These are phyloP conservation scores for Hyphodiscus sp. DNA, from an alignment of 2,329 filamentous ascomycete species.

Conservation along the genomic window DNA sequence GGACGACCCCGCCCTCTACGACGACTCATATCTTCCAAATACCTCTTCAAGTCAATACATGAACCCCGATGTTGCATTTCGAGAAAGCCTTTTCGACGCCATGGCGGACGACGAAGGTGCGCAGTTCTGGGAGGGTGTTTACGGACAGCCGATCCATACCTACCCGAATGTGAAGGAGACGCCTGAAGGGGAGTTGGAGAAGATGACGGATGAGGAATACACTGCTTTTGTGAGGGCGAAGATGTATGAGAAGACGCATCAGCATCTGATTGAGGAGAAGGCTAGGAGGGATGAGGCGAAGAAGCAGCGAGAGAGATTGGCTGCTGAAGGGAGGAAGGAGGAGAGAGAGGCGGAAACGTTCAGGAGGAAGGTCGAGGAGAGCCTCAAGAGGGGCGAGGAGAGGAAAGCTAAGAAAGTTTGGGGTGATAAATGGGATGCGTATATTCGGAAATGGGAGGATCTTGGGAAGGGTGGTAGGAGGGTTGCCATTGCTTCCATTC, in stretches of 20 bases:
- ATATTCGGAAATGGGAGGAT: conserved; percentile 56
- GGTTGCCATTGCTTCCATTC: conserved; percentile 39
- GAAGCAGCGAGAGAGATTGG: conserved; percentile 39
- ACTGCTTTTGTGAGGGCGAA: conserved; percentile 73
- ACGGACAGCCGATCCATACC: conserved; percentile 86
- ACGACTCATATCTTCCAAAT: conserved; percentile 35
- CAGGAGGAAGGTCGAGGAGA: conserved; percentile 61
- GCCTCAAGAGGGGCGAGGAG: conserved; percentile 59
- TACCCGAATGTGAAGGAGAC: conserved; percentile 49
- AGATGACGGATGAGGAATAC: conserved; percentile 92
- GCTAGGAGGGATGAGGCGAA: conserved; percentile 52
- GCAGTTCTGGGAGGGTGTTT: conserved; percentile 92
- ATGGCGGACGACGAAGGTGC: conserved; percentile 96
- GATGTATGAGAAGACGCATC: conserved; percentile 96
- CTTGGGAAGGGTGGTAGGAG: conserved; percentile 34
- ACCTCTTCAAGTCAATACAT: conserved; percentile 36
- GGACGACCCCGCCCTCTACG: conserved; percentile 31
- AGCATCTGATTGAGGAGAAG: conserved; percentile 73
- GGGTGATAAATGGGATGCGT: conserved; percentile 57
- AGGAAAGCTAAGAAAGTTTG: conserved; percentile 44
- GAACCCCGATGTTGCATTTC: conserved; percentile 71
- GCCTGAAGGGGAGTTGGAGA: conserved; percentile 57
- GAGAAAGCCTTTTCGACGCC: conserved; percentile 91
- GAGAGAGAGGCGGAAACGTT: conserved; percentile 39
- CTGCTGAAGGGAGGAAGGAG: conserved; percentile 33